These are phyloP conservation scores for Plenodomus biglobosus DNA, from an alignment of 2,329 filamentous ascomycete genomes.

Conservation along the genomic window DNA sequence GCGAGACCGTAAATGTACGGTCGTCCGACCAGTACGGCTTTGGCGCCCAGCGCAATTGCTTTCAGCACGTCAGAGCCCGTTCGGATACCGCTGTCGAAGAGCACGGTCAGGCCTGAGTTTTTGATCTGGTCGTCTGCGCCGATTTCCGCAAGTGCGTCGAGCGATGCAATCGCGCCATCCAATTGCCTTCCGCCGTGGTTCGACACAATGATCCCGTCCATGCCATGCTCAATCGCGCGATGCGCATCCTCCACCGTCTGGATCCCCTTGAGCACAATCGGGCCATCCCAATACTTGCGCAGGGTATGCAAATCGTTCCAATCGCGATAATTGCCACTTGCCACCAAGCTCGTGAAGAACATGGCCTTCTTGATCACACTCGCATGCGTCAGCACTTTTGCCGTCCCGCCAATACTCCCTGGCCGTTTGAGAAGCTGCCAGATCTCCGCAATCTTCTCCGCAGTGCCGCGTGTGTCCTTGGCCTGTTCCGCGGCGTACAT, in stretches of 20 bases:
- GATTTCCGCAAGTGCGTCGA: slow-evolving; percentile 43
- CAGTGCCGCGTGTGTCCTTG: slow-evolving; percentile 31
- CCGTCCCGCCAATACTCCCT: slow-evolving; percentile 35
- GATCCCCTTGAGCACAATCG: slow-evolving; percentile 45
- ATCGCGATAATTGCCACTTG: slow-evolving; percentile 39
- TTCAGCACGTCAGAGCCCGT: slow-evolving; percentile 43
- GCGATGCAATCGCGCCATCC: slow-evolving; percentile 37
- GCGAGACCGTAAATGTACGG: slow-evolving; percentile 44
- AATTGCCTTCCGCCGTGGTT: slow-evolving; percentile 45
- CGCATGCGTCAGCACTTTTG: slow-evolving; percentile 39
- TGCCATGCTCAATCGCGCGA: slow-evolving; percentile 37
- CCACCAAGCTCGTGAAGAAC: slow-evolving; percentile 41
- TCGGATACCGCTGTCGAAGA: slow-evolving; percentile 43
- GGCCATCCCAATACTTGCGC: slow-evolving; percentile 40
- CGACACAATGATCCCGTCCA: slow-evolving; percentile 44
- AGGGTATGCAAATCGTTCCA: slow-evolving; percentile 41
- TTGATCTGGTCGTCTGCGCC: slow-evolving; percentile 37
- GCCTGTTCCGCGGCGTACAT: slow-evolving; percentile 38
- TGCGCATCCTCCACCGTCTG: slow-evolving; percentile 44
- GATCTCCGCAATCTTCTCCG: slow-evolving; percentile 41
- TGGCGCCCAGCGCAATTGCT: slow-evolving; percentile 42
- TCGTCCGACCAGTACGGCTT: slow-evolving; percentile 40
- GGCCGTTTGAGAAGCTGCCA: slow-evolving; percentile 44
- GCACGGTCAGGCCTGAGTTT: slow-evolving; percentile 30
- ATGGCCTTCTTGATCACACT: slow-evolving; percentile 39